Conservation (phyloP, 2,329 filamentous ascomycete species). For the Didymella pinodella region DNA sequence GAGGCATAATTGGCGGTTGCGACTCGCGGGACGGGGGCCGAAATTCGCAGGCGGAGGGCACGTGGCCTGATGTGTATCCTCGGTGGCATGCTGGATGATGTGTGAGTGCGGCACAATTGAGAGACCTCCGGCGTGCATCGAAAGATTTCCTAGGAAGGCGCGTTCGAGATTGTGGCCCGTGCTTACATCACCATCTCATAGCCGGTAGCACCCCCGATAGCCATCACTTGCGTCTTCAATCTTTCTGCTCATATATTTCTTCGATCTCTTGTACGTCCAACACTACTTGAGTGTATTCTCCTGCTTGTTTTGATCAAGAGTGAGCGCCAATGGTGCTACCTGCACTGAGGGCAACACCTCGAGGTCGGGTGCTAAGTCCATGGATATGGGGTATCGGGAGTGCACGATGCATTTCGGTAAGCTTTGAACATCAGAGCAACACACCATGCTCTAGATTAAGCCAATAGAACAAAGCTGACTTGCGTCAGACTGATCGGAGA, state of each 20-base stretch:
- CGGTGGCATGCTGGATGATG: slow-evolving; percentile 47
- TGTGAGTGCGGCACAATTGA: slow-evolving; percentile 39
- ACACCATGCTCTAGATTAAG: neutral
- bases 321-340: slow-evolving; percentile 40
- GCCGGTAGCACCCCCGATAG: slow-evolving; percentile 20
- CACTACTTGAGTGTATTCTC: neutral
- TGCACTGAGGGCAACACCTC: slow-evolving; percentile 32
- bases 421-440: neutral
- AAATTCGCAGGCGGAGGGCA: slow-evolving; percentile 39
- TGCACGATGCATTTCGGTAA: slow-evolving; percentile 51
- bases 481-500: slow-evolving; percentile 61
- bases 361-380: slow-evolving; percentile 14
- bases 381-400: slow-evolving; percentile 16
- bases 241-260: neutral
- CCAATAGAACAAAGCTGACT: neutral
- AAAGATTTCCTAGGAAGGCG: slow-evolving; percentile 34
- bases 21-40: slow-evolving; percentile 39
- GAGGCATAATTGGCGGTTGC: slow-evolving; percentile 58
- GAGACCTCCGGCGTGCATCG: slow-evolving; percentile 14
- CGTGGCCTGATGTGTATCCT: slow-evolving; percentile 49
- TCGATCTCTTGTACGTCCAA: neutral
- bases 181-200: slow-evolving; percentile 23
- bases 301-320: neutral
- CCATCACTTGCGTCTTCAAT: slow-evolving; percentile 16
- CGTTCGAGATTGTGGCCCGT: slow-evolving; percentile 39